Percentiles rank a stretch among this genome's conserved stretches.
Evolutionary conservation across 352 stramenopile species (phyloP).

Genomic region (Hyaloperonospora arabidopsidis): DNA sequence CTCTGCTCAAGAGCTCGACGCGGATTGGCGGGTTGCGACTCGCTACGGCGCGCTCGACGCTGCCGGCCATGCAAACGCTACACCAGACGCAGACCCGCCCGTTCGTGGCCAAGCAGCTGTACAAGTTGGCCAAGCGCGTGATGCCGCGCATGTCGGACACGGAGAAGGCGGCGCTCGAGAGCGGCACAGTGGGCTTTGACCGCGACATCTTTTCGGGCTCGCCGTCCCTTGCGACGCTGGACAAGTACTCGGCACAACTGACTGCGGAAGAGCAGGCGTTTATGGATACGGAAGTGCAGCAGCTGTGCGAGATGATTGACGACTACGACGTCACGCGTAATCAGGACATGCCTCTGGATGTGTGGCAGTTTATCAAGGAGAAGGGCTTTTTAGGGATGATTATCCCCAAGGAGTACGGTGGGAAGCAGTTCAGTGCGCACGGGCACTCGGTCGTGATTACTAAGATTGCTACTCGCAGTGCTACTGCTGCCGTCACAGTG

Average conservation of each 20-base stretch:
- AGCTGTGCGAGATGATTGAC: constrained; percentile 93
- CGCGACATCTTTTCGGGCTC: constrained; percentile 95
- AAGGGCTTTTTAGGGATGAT: constrained; percentile 97
- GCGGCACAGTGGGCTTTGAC: constrained; percentile 95
- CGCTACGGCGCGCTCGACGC: constrained; percentile 22
- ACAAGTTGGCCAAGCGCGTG: constrained; percentile 91
- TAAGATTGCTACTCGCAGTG: constrained; percentile 90
- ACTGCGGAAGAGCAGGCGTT: constrained; percentile 91
- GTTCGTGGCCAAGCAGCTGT: constrained; percentile 85
- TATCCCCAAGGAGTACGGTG: constrained; percentile 95
- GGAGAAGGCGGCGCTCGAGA: constrained; percentile 92
- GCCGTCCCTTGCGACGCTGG: constrained; percentile 87
- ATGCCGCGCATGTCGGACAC: constrained; percentile 94
- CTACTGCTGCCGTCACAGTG: constrained; percentile 88
- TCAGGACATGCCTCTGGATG: constrained; percentile 88
- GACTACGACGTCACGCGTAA: constrained; percentile 90
- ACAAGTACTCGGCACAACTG: constrained; percentile 92
- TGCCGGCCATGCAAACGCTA: constrained; percentile 48
- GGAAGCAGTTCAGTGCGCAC: constrained; percentile 85
- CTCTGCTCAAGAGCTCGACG: constrained; percentile 29
- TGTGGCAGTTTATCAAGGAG: constrained; percentile 95
- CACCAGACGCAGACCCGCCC: constrained; percentile 60
- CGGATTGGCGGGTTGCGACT: constrained; percentile 21
- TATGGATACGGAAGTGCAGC: constrained; percentile 93
- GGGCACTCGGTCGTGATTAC: constrained; percentile 89